Conservation (phyloP, 2,329 filamentous ascomycete genomes). For the Elsinoe perseae region DNA sequence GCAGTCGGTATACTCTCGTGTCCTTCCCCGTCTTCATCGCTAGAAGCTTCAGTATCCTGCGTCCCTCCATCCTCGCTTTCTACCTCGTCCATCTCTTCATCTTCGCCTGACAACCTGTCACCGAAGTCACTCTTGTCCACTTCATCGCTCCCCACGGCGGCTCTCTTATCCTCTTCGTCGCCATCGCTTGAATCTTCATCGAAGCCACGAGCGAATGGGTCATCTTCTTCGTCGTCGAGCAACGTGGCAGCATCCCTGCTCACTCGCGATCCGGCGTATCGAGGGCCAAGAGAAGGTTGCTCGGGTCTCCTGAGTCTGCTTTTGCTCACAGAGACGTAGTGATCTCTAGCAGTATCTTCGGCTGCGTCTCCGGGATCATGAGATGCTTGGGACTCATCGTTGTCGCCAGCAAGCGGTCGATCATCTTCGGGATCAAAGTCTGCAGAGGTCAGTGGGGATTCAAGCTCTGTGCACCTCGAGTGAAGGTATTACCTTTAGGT, state of each 20-base stretch:
- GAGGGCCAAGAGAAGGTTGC: conserved; percentile 60
- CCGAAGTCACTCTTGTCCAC: neutral
- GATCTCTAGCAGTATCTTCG: conserved; percentile 63
- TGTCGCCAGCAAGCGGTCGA: conserved; percentile 48
- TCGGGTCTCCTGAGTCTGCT: conserved; percentile 74
- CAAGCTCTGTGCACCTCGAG: neutral
- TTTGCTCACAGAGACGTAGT: conserved; percentile 77
- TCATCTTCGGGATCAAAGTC: conserved; percentile 74
- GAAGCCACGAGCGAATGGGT: conserved; percentile 39
- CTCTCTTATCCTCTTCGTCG: neutral
- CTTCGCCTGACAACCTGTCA: neutral
- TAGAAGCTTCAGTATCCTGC: conserved; percentile 29
- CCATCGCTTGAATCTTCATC: conserved; percentile 21
- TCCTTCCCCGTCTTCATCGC: conserved; percentile 22
- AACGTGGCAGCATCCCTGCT: conserved; percentile 56
- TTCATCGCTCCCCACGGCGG: neutral
- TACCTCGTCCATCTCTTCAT: conserved; percentile 16
- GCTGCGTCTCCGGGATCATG: conserved; percentile 40
- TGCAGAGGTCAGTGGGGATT: conserved; percentile 30
- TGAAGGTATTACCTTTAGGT: conserved; percentile 26
- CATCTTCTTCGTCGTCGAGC: conserved; percentile 46
- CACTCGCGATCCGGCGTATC: conserved; percentile 71
- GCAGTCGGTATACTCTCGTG: conserved; percentile 19
- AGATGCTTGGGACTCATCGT: conserved; percentile 42
- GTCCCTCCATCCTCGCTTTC: conserved; percentile 32